Evolutionary conservation across 108 stramenopile genomes (phyloP), one percentile per base, ranked within the genome.

Genomic region (Thalassiosira profunda): DNA sequence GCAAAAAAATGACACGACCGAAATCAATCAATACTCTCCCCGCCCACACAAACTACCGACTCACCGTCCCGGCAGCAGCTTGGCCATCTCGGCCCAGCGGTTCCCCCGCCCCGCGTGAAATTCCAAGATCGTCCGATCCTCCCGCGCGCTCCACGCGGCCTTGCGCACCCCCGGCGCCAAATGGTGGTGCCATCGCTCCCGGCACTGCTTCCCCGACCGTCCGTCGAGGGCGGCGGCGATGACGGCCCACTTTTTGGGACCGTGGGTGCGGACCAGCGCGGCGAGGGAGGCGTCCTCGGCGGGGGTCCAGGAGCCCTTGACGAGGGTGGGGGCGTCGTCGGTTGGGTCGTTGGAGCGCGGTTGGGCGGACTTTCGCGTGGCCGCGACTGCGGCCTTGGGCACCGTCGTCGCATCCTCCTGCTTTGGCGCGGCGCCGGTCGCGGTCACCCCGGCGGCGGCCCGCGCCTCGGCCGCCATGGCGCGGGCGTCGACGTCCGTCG

Each of bases 121-220:
- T 42, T 83, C 69, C 35, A 97, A 66, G 24, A 95, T 85, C 21
- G 57, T 83, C n/a, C 85, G 58, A 63, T 98, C 97, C 67, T 99
- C 98, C 31, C 93, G 92, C 41, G 60, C 72, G 36, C 77, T 86
- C 98, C 98, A 99, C 28, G 91, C 86, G 38, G 73, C 88, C 77
- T 95, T 96, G 63, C 77, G 85, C 58, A 99, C 96, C 45, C 84
- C 73, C 8, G 97, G 98, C 70, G 96, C 89, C 17, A 98, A 84
- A 12, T 97, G 97, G 70, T 98, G 97, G 82, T 93, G 92, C 94
- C 96, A 98, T 8, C 98, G 93, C 57, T 98, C 97, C 7, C 98
- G 91, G 70, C 98, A 98, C 77, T 98, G 98, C 76, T 98, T 99
- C 0, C 97, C 97, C 12, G 95, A 69, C 8, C 98, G 79, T 25